A percentile compares a stretch with the other conserved stretches of the same genome.
These are phyloP conservation scores for Botrytis elliptica DNA, from an alignment of 2,329 filamentous ascomycete genomes.

Conservation along the genomic window DNA sequence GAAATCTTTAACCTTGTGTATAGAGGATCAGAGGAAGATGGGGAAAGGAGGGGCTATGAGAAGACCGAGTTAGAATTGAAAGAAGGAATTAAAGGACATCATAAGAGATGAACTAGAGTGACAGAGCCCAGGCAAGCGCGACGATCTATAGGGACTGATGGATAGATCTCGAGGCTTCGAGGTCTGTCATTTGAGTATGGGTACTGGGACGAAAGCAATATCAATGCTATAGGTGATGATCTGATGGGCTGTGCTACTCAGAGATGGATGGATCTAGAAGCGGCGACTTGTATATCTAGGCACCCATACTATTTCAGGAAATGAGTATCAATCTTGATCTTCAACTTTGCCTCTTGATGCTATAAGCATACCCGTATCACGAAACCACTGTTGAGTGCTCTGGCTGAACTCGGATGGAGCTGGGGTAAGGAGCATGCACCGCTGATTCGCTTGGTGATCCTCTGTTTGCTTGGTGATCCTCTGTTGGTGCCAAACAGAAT, in stretches of 20 bases:
- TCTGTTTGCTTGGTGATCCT: background rate
- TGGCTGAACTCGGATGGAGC: background rate
- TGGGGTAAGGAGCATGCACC: background rate
- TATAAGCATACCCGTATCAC: background rate
- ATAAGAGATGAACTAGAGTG: background rate
- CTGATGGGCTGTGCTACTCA: background rate
- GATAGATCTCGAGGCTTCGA: background rate
- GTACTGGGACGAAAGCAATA: background rate
- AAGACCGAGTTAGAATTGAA: background rate
- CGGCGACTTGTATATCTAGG: background rate
- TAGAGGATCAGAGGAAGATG: background rate
- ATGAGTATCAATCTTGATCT: background rate
- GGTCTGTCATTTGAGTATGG: background rate
- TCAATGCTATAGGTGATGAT: background rate
- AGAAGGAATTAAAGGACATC: background rate
- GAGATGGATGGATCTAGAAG: background rate
- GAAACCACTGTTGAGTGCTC: background rate
- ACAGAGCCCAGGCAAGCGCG: background rate
- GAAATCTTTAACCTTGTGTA: background rate
- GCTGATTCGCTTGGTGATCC: conserved; percentile 7
- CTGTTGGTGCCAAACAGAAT: background rate
- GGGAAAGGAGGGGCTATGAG: background rate
- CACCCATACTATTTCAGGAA: conserved; percentile 2
- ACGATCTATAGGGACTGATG: background rate
- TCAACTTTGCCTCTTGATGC: background rate